Percentiles rank a stretch among this genome's conserved stretches.
These are phyloP conservation scores for Silene latifolia DNA, from an alignment of 148 eudicot species.

Conservation along the genomic window DNA sequence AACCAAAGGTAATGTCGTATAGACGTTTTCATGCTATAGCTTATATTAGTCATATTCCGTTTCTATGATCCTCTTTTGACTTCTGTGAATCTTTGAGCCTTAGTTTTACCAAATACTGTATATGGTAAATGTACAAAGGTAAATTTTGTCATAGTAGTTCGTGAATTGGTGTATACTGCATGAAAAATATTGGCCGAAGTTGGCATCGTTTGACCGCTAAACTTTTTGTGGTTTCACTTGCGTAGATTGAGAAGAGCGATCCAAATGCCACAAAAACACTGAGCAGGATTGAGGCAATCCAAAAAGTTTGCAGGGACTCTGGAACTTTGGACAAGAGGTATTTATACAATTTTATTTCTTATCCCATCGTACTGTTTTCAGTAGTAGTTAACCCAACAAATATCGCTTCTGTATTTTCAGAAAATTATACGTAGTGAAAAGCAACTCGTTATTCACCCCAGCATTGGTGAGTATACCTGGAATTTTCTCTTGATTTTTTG, in stretches of 20 bases:
- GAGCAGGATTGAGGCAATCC: slow-evolving; percentile 58
- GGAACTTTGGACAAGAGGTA: slow-evolving; percentile 67
- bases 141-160: background rate
- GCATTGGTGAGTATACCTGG: slow-evolving; percentile 40
- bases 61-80: no score
- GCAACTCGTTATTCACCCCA: slow-evolving; percentile 36
- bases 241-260: slow-evolving; percentile 61
- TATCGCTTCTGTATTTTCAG: slow-evolving; percentile 23
- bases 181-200: background rate
- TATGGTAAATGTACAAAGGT: background rate
- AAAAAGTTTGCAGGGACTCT: slow-evolving; percentile 69
- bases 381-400: slow-evolving; percentile 5
- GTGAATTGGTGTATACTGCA: background rate
- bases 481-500: background rate
- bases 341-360: background rate
- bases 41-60: background rate
- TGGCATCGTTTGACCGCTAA: background rate
- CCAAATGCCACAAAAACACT: slow-evolving; percentile 70
- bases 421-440: slow-evolving; percentile 52
- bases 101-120: no score
- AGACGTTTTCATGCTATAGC: background rate
- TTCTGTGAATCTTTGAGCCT: no score
- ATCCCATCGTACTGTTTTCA: background rate
- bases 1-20: slow-evolving; percentile 53
- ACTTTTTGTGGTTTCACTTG: slow-evolving; percentile 1